Evolutionary conservation across 768 basidiomycete species (phyloP).

Genomic region (Leccinellum albellum): DNA sequence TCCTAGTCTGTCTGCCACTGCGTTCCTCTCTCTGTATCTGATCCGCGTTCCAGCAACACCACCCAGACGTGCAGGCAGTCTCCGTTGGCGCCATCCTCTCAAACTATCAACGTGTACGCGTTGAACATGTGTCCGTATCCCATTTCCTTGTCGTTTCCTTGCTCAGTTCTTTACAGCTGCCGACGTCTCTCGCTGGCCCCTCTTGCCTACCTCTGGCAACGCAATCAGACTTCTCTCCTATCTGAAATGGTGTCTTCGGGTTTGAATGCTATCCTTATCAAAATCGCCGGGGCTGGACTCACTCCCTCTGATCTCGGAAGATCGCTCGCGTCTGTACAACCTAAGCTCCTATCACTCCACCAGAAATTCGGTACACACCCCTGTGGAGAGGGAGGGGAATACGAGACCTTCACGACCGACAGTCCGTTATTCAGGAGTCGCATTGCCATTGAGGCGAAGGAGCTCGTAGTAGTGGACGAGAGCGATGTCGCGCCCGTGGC

Average conservation of each 20-base stretch:
- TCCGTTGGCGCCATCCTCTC: slow-evolving; percentile 97
- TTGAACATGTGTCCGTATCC: slow-evolving; percentile 87
- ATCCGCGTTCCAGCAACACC: slow-evolving; percentile 45
- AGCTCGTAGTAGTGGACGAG: slow-evolving; percentile 75
- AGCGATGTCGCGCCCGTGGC: slow-evolving; percentile 88
- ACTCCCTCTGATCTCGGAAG: slow-evolving; percentile 74
- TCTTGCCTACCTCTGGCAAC: slow-evolving; percentile 91
- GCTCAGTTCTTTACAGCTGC: slow-evolving; percentile 49
- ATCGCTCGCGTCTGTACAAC: slow-evolving; percentile 68
- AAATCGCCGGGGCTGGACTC: slow-evolving; percentile 93
- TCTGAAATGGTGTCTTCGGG: slow-evolving; percentile 80
- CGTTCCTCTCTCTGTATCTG: not conserved
- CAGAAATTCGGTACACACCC: slow-evolving; percentile 82
- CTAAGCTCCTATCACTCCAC: slow-evolving; percentile 71
- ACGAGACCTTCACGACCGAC: slow-evolving; percentile 89
- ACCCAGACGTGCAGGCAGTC: slow-evolving; percentile 82
- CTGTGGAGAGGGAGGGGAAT: slow-evolving; percentile 98
- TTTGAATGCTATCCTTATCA: slow-evolving; percentile 83
- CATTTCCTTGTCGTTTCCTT: not conserved
- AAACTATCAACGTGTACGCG: slow-evolving; percentile 93
- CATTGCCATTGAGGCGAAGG: slow-evolving; percentile 64
- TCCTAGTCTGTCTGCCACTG: slow-evolving; percentile 59
- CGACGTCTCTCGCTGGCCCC: slow-evolving; percentile 74
- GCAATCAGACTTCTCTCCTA: slow-evolving; percentile 82
- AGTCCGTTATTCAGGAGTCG: slow-evolving; percentile 82